Percentiles rank a stretch among this genome's conserved stretches.
Evolutionary conservation across 208 protist species (phyloP).

Genomic region (Acanthamoeba culbertsoni): DNA sequence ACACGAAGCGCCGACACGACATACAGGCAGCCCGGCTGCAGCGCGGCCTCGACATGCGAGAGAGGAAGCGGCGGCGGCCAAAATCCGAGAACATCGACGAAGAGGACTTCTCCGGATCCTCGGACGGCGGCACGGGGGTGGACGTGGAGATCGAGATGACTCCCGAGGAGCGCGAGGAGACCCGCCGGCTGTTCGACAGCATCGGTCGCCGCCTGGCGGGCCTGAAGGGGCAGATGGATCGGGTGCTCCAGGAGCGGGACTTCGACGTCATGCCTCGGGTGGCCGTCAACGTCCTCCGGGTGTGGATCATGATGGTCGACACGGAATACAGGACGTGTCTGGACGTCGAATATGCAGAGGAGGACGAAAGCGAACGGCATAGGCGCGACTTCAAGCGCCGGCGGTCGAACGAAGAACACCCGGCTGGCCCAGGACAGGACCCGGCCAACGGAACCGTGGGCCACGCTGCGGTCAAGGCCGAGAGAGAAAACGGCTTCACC

Average conservation of each 20-base stretch:
- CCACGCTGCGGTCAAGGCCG: neutral
- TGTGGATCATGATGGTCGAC: constrained; percentile 17
- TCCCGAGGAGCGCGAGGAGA: neutral
- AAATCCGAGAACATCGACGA: neutral
- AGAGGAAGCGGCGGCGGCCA: neutral
- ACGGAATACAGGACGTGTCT: neutral
- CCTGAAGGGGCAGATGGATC: neutral
- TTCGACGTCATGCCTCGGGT: neutral
- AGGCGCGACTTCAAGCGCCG: neutral
- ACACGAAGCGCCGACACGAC: neutral
- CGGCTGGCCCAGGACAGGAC: too few species aligned
- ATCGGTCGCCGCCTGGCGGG: neutral
- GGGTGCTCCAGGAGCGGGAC: neutral
- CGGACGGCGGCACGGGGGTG: neutral
- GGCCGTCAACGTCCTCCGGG: neutral
- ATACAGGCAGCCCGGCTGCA: neutral
- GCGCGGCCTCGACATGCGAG: neutral
- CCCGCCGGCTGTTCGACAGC: neutral
- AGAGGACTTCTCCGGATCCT: neutral
- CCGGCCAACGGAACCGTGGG: too few species aligned
- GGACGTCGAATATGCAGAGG: neutral
- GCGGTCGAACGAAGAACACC: neutral
- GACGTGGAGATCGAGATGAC: neutral
- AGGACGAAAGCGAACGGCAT: neutral
- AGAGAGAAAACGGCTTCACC: neutral